Conservation (phyloP, 2,329 filamentous ascomycete species). For the Aspergillus sp. region DNA sequence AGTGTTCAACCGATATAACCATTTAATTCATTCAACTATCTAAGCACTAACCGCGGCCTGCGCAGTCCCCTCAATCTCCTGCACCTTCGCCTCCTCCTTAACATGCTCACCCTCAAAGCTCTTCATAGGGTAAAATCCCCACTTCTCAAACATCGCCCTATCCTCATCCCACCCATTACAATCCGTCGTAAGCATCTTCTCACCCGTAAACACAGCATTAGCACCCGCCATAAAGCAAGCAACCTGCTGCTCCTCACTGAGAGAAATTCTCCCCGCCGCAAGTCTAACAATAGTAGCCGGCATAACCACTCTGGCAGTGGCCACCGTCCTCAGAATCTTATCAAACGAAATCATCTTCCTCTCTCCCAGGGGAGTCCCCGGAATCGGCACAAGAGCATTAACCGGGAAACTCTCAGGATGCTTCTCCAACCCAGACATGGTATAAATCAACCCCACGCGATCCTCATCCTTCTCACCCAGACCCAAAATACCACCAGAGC, state of each 20-base stretch:
- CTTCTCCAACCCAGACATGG: conserved; percentile 73
- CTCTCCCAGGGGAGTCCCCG: conserved; percentile 81
- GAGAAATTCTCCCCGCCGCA: conserved; percentile 78
- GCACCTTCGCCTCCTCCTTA: conserved; percentile 7
- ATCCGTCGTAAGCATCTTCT: conserved; percentile 93
- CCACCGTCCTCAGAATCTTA: conserved; percentile 77
- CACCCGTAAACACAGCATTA: conserved; percentile 92
- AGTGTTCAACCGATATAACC: no score
- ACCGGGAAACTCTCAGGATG: conserved; percentile 92
- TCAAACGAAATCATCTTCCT: conserved; percentile 72
- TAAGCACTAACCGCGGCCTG: neutral
- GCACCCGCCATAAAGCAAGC: conserved; percentile 88
- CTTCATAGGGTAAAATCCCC: conserved; percentile 79
- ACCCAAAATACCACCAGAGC: conserved; percentile 84
- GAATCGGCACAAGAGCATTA: conserved; percentile 87
- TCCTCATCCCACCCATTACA: conserved; percentile 92
- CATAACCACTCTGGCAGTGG: conserved; percentile 80
- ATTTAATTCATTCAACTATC: neutral
- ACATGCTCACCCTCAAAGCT: conserved; percentile 49
- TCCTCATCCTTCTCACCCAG: conserved; percentile 77
- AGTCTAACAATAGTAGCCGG: conserved; percentile 83
- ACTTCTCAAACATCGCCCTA: conserved; percentile 76
- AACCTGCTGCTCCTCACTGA: conserved; percentile 86
- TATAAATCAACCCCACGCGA: conserved; percentile 80
- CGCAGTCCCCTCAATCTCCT: conserved; percentile 1